Conservation (phyloP, 352 stramenopile genomes). For the Globisporangium spinosum region DNA sequence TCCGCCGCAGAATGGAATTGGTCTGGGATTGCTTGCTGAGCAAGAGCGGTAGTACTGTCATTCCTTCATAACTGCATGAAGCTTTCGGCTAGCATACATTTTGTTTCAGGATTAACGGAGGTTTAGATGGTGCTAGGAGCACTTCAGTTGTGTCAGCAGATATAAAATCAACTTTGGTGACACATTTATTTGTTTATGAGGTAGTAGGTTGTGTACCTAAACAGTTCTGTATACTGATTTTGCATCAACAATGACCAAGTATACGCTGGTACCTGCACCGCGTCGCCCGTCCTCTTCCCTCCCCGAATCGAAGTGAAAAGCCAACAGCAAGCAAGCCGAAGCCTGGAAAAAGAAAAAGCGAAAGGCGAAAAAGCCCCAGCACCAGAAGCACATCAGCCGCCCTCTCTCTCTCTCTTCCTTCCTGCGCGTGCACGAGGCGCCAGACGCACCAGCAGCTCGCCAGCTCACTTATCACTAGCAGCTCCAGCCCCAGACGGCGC, state of each 20-base stretch:
- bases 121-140: background rate
- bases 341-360: background rate
- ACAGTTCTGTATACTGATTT: background rate
- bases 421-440: background rate
- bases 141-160: background rate
- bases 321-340: background rate
- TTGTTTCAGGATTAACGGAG: background rate
- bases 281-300: background rate
- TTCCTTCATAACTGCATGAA: background rate
- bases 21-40: conserved; percentile 3
- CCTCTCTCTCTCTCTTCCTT: background rate
- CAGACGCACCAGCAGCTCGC: background rate
- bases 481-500: background rate
- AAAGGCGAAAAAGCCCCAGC: conserved; percentile 1
- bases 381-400: background rate
- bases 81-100: background rate
- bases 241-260: background rate
- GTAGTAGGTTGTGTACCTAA: background rate
- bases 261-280: background rate
- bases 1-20: background rate
- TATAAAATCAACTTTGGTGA: background rate
- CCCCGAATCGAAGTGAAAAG: conserved; percentile 1
- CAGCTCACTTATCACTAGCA: background rate
- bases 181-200: background rate
- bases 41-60: background rate